Conservation (phyloP, 306 rosid genomes). For the Amphicarpaea edgeworthii region DNA sequence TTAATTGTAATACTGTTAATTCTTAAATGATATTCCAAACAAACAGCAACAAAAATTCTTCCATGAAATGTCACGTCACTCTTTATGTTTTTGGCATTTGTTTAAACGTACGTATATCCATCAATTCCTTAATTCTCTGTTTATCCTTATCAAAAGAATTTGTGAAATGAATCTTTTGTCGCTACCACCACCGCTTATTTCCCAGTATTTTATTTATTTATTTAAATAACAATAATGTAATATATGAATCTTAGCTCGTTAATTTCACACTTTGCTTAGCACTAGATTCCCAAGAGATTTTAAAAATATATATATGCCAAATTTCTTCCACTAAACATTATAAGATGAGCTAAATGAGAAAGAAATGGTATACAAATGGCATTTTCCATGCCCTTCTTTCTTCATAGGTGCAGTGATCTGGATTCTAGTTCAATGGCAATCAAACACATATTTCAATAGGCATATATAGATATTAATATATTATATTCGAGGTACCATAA, state of each 20-base stretch:
- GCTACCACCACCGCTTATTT: conserved; percentile 25
- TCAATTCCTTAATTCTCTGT: conserved; percentile 35
- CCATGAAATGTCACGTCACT: conserved; percentile 51
- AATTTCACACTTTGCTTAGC: conserved; percentile 30
- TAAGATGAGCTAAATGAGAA: background rate
- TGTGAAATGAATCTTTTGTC: conserved; percentile 30
- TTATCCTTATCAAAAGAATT: conserved; percentile 25
- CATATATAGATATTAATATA: background rate
- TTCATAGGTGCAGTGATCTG: background rate
- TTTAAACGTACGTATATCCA: conserved; percentile 42
- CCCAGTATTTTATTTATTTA: background rate
- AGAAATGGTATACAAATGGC: background rate
- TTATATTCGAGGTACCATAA: background rate
- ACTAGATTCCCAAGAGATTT: conserved; percentile 35
- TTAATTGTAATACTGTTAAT: background rate
- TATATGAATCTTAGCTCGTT: conserved; percentile 31
- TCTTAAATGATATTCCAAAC: conserved; percentile 42
- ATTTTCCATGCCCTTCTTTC: background rate
- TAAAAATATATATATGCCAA: background rate
- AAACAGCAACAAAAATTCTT: conserved; percentile 42
- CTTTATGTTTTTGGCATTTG: conserved; percentile 16
- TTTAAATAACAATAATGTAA: conserved; percentile 20
- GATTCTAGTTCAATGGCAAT: background rate
- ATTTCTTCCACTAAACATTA: conserved; percentile 23
- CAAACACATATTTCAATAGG: background rate